Base-by-base conservation (phyloP, 805 yeast species). In the Kodamaea neixiangensis region DNA sequence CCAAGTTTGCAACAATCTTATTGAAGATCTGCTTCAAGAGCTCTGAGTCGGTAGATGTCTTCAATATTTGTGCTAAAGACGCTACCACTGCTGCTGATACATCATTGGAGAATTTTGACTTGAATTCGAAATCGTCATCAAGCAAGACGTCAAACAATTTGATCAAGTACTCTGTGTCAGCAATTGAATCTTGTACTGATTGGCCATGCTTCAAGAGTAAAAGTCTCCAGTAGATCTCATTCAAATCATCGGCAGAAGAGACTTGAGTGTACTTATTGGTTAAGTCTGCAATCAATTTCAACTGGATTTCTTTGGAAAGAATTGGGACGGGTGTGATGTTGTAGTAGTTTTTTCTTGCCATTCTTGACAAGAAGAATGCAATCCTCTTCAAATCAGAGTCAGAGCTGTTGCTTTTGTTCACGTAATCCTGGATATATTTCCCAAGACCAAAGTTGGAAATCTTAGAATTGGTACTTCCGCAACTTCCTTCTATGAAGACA, bases 151-250 rank as follows among this genome's bases (percentile, higher is more conserved):
- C 49, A 7, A 31, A 61, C 7, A 57, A 59, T 55, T 20, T 42
- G 47, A 59, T 33, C 43, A 52, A 66, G 51, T 44, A 64, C 22
- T 50, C 58, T 35, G 44, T 44, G 11, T 50, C 56, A 3, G 44
- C 29, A 3, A 62, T 53, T 25, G 34, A 19, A 4, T 22, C 34
- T n/a, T 61, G 60, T 13, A 25, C 42, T 3, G 43, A n/a, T 17
- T 69, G 56, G 5, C 76, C 67, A 54, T 69, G 59, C 38, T 67
- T 72, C 35, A 82, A 58, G 14, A 83, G 54, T 1, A 72, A 55
- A 11, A 80, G 54, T 61, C 81, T 76, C 87, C 88, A 83, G 57
- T 77, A 77, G 4, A 79, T 57, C 5, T 77, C 77, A 20, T 69
- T 60, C n/a, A 73, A 55, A 4, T 56, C 56, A 0, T 44, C 22